Evolutionary conservation across 305 asterid genomes (phyloP), one percentile per base, ranked within the genome.

Genomic region (Plantago coronopus): DNA sequence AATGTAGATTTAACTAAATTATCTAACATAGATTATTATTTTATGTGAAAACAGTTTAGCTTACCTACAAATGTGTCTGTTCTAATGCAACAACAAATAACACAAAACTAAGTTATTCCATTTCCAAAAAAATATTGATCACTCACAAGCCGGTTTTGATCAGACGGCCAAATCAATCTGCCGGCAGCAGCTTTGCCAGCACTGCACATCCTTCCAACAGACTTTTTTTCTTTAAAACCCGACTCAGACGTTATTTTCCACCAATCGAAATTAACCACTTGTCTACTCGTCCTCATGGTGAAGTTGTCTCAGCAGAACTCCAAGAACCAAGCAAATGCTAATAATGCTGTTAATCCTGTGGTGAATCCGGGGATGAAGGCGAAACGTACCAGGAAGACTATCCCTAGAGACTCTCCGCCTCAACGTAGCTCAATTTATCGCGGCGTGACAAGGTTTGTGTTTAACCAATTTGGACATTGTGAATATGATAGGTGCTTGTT

Each of bases 351-450:
- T 11, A 48, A 7, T 57, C 9, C 75, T 6, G 79, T 57, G 22
- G 64, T 42, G 22, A 85, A 65, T 63, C 78, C 80, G 0, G 77
- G 57, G 48, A 50, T 29, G 65, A 77, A 77, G 68, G 78, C 65
- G 17, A 88, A 81, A 66, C 83, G 95, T 17, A 85, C 95, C 10
- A 71, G 96, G 79, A 88, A 85, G 71, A 83, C 96, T 54, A 81
- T 88, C 69, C 96, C 95, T 0, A 58, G 95, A 57, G 96, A 88
- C 77, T 78, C 96, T 25, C 90, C 96, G 17, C 88, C 93, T 64
- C 79, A 85, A 56, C 88, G 95, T 8, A 88, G 95, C 61, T 85
- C 93, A 0, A 76, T 88, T 58, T 85, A 78, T 72, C 87, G 96
- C 12, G 96, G 95, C 0, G 96, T 88, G 21, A 85, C 96, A 0